phyloP scores from a whole-genome alignment of 2,329 filamentous ascomycete species.

The Rutstroemia sp. region DNA sequence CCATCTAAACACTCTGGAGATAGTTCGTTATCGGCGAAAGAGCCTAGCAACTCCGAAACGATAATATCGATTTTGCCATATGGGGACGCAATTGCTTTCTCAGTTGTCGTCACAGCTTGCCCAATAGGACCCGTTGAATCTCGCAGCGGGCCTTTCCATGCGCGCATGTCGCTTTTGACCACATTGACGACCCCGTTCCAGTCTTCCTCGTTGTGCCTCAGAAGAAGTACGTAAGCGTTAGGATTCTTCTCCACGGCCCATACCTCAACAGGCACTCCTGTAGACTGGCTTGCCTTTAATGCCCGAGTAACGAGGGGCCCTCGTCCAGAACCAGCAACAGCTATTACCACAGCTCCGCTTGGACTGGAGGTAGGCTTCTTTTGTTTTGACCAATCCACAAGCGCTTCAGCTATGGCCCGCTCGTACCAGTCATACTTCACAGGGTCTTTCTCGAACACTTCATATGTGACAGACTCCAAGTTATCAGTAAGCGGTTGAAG shows the following conservation, averaged over 20 bases:
- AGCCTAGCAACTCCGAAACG: slow-evolving; percentile 87
- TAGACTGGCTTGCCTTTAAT: slow-evolving; percentile 67
- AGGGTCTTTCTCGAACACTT: slow-evolving; percentile 96
- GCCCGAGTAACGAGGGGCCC: slow-evolving; percentile 87
- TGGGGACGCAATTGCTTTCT: slow-evolving; percentile 34
- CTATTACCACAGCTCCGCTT: slow-evolving; percentile 69
- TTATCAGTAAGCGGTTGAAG: slow-evolving; percentile 94
- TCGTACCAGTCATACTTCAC: slow-evolving; percentile 98
- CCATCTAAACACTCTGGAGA: slow-evolving; percentile 95
- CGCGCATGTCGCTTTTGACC: slow-evolving; percentile 94
- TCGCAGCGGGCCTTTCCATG: slow-evolving; percentile 77
- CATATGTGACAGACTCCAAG: slow-evolving; percentile 92
- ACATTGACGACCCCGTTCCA: slow-evolving; percentile 79
- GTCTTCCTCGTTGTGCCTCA: slow-evolving; percentile 73
- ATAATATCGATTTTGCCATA: slow-evolving; percentile 78
- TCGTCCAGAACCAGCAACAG: slow-evolving; percentile 87
- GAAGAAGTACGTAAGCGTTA: slow-evolving; percentile 89
- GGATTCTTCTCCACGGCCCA: slow-evolving; percentile 98
- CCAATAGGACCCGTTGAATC: slow-evolving; percentile 23
- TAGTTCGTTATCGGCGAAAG: slow-evolving; percentile 94
- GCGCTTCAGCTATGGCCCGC: slow-evolving; percentile 69
- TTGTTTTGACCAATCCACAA: slow-evolving; percentile 69
- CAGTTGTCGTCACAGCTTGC: slow-evolving; percentile 29
- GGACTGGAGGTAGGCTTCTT: slow-evolving; percentile 67
- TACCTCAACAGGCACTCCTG: slow-evolving; percentile 71